A percentile compares a stretch with the other conserved stretches of the same genome.
These are phyloP conservation scores for Vanilla planifolia DNA, from an alignment of 106 monocot genomes.

Conservation along the genomic window DNA sequence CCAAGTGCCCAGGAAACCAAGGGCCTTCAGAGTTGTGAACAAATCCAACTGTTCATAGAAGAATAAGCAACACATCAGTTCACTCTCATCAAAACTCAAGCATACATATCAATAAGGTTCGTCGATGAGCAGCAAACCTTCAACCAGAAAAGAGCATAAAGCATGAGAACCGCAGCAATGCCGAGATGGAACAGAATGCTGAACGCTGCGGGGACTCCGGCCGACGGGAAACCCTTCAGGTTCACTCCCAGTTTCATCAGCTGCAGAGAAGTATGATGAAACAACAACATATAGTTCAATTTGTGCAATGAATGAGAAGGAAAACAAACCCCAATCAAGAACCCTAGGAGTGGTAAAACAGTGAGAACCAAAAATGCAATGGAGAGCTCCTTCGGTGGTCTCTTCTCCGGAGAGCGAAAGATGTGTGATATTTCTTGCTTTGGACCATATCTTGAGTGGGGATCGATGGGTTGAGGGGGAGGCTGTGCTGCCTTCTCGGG, in stretches of 20 bases:
- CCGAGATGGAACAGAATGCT: constrained; percentile 78
- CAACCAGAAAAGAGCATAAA: constrained; percentile 85
- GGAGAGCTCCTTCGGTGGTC: constrained; percentile 83
- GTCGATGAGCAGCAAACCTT: constrained; percentile 39
- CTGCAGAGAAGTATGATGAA: constrained; percentile 25
- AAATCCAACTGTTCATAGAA: constrained; percentile 70
- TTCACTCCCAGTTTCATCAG: constrained; percentile 61
- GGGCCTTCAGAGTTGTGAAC: constrained; percentile 78
- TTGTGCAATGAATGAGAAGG: neutral
- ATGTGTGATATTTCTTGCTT: constrained; percentile 84
- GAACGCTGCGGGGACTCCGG: constrained; percentile 45
- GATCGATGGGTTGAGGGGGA: constrained; percentile 62
- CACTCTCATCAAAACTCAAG: neutral
- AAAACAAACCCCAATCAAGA: constrained; percentile 67
- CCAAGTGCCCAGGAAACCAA: constrained; percentile 56
- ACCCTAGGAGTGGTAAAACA: constrained; percentile 63
- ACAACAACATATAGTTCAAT: neutral
- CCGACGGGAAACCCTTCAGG: constrained; percentile 71
- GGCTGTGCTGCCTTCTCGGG: constrained; percentile 79
- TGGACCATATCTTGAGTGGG: constrained; percentile 64
- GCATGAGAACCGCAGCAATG: constrained; percentile 70
- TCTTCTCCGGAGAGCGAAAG: constrained; percentile 83
- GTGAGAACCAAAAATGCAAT: constrained; percentile 61
- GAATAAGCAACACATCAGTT: neutral
- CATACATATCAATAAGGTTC: neutral